phyloP scores from a whole-genome alignment of 495 filamentous ascomycete species.

The Hypoxylon cercidicola region DNA sequence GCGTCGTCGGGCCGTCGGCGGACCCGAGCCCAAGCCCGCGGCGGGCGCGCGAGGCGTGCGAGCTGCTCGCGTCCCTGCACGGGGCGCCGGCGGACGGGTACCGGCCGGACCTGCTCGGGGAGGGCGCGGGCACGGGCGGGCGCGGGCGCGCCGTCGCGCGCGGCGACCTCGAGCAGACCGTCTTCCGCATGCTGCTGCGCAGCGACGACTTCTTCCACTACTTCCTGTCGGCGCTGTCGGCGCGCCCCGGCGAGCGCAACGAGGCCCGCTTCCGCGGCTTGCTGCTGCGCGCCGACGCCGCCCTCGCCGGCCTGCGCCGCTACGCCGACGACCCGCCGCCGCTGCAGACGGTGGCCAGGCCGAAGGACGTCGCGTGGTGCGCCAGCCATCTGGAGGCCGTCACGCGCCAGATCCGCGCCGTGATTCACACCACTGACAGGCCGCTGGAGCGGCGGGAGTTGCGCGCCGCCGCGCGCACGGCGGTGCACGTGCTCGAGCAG shows the following conservation, averaged over 20 bases:
- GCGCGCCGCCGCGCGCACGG: conserved; percentile 51
- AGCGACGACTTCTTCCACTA: conserved; percentile 57
- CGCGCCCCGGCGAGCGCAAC: conserved; percentile 50
- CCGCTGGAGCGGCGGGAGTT: conserved; percentile 49
- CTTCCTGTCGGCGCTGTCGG: conserved; percentile 50
- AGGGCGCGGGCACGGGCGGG: too few relatives aligned
- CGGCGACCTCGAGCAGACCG: conserved; percentile 57
- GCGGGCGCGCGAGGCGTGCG: conserved; percentile 54
- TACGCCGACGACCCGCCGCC: conserved; percentile 42
- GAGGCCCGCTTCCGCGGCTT: conserved; percentile 54
- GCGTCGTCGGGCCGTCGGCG: conserved; percentile 46
- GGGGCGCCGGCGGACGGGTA: conserved; percentile 48
- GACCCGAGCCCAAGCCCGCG: conserved; percentile 43
- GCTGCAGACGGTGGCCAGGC: conserved; percentile 10
- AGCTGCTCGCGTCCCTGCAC: conserved; percentile 55
- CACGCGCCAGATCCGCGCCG: conserved; percentile 48
- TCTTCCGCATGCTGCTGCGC: conserved; percentile 58
- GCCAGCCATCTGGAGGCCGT: conserved; percentile 49
- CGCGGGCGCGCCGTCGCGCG: conserved; percentile 43
- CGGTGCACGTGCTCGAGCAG: conserved; percentile 53
- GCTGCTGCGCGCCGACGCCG: conserved; percentile 50
- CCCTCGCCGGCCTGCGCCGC: conserved; percentile 50
- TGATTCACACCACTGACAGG: conserved; percentile 47
- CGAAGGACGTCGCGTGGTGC: conserved; percentile 51
- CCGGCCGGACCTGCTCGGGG: conserved; percentile 51